phyloP scores from a whole-genome alignment of 768 basidiomycete genomes.

The Amanita pallidorosea region DNA sequence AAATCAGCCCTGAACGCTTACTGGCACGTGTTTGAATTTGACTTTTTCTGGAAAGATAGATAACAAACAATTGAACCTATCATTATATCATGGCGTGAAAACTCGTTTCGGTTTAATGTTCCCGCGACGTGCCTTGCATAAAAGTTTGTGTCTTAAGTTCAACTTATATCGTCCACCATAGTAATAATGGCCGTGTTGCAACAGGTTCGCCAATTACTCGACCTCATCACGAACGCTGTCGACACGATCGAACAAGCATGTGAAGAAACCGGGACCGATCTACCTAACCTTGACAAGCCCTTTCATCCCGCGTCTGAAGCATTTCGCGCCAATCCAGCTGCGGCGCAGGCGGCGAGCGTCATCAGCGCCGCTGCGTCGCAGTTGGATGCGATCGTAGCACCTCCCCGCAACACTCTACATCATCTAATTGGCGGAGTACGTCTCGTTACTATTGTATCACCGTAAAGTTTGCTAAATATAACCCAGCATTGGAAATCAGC shows the following conservation, averaged over 20 bases:
- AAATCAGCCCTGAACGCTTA: too few relatives aligned
- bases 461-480: neutral
- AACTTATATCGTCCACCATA: neutral
- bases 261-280: neutral
- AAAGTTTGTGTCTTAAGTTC: neutral
- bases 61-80: neutral
- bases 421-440: slow-evolving; percentile 8
- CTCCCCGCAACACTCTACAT: slow-evolving; percentile 10
- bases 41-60: too few relatives aligned
- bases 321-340: slow-evolving; percentile 10
- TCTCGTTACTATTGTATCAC: neutral
- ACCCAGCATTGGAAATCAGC: slow-evolving; percentile 15
- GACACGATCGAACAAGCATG: slow-evolving; percentile 7
- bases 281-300: slow-evolving; percentile 14
- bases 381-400: slow-evolving; percentile 11
- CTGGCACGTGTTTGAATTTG: too few relatives aligned
- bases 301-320: slow-evolving; percentile 13
- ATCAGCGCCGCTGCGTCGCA: slow-evolving; percentile 17
- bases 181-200: neutral
- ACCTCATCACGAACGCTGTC: slow-evolving; percentile 3
- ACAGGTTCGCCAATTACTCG: neutral
- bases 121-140: neutral
- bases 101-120: too few relatives aligned
- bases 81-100: too few relatives aligned
- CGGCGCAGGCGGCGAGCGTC: slow-evolving; percentile 9